Evolutionary conservation across 2,329 filamentous ascomycete genomes (phyloP).

Genomic region (Talaromyces funiculosus): DNA sequence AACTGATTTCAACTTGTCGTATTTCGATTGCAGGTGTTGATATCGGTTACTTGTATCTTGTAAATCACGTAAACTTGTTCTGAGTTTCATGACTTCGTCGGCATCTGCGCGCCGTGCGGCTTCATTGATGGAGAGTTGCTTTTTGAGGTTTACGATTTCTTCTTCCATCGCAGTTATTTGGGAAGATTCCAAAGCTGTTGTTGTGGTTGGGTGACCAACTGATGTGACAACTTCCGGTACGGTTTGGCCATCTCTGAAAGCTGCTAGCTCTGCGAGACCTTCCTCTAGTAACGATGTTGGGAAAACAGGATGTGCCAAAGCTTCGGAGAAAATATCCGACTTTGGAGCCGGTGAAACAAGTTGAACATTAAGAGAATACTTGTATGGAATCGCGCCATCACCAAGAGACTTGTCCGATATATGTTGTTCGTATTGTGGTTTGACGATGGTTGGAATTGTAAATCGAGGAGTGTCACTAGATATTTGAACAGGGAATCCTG

Average conservation of each 20-base stretch:
- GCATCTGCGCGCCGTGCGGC: slow-evolving; percentile 31
- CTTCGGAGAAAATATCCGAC: slow-evolving; percentile 27
- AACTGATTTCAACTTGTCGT: slow-evolving; percentile 25
- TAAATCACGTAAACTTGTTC: slow-evolving; percentile 29
- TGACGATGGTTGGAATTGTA: slow-evolving; percentile 60
- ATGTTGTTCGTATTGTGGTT: slow-evolving; percentile 55
- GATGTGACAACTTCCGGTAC: background rate
- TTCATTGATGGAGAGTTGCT: slow-evolving; percentile 31
- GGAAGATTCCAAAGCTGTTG: slow-evolving; percentile 17
- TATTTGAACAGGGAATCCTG: slow-evolving; percentile 36
- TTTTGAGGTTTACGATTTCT: slow-evolving; percentile 37
- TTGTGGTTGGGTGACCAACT: background rate
- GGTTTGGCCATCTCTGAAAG: slow-evolving; percentile 20
- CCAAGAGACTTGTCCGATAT: slow-evolving; percentile 31
- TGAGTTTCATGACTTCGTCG: slow-evolving; percentile 33
- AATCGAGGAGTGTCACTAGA: slow-evolving; percentile 38
- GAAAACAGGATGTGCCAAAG: slow-evolving; percentile 36
- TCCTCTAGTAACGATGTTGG: slow-evolving; percentile 36
- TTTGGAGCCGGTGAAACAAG: slow-evolving; percentile 17
- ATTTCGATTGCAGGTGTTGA: slow-evolving; percentile 33
- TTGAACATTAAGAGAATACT: slow-evolving; percentile 40
- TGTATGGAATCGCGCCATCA: slow-evolving; percentile 35
- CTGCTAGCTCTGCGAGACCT: slow-evolving; percentile 34
- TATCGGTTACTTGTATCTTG: slow-evolving; percentile 36
- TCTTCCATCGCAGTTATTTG: slow-evolving; percentile 31